These are phyloP conservation scores for Aureobasidium sp. DNA, from an alignment of 2,329 filamentous ascomycete species.

Conservation along the genomic window DNA sequence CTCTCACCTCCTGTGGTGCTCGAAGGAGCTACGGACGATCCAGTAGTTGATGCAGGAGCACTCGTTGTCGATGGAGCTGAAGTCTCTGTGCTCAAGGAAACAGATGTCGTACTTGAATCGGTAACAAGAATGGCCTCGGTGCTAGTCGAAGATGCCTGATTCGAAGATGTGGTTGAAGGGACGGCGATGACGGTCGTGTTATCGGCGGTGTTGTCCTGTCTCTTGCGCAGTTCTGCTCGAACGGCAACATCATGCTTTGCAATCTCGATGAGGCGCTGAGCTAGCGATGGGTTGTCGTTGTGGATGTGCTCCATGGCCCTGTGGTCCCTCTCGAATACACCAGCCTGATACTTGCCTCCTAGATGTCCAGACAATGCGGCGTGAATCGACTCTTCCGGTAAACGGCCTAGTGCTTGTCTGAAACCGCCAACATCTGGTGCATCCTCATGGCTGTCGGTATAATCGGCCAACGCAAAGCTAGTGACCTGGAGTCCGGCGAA, in stretches of 20 bases:
- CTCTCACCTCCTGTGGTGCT: constrained; percentile 20
- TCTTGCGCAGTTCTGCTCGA: constrained; percentile 36
- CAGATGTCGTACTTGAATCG: constrained; percentile 23
- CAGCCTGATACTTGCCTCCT: constrained; percentile 58
- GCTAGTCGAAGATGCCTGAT: constrained; percentile 19
- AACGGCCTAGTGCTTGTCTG: constrained; percentile 48
- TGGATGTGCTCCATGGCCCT: constrained; percentile 58
- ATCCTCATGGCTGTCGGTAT: constrained; percentile 22
- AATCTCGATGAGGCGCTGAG: constrained; percentile 56
- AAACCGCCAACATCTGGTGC: constrained; percentile 34
- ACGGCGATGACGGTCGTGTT: constrained; percentile 20
- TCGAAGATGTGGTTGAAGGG: constrained; percentile 9
- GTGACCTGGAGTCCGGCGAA: constrained; percentile 30
- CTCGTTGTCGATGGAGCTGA: not conserved
- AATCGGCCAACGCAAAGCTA: constrained; percentile 26
- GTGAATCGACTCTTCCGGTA: constrained; percentile 57
- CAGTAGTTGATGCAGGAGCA: constrained; percentile 14
- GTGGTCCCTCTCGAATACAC: constrained; percentile 59
- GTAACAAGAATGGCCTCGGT: constrained; percentile 23
- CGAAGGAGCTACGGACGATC: constrained; percentile 17
- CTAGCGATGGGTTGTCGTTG: constrained; percentile 54
- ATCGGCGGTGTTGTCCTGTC: constrained; percentile 27
- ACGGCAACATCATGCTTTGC: constrained; percentile 42
- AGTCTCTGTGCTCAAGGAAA: constrained; percentile 22
- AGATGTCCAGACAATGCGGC: constrained; percentile 58